Conservation (phyloP, 2,329 filamentous ascomycete species). For the Pestalotiopsis sp. region DNA sequence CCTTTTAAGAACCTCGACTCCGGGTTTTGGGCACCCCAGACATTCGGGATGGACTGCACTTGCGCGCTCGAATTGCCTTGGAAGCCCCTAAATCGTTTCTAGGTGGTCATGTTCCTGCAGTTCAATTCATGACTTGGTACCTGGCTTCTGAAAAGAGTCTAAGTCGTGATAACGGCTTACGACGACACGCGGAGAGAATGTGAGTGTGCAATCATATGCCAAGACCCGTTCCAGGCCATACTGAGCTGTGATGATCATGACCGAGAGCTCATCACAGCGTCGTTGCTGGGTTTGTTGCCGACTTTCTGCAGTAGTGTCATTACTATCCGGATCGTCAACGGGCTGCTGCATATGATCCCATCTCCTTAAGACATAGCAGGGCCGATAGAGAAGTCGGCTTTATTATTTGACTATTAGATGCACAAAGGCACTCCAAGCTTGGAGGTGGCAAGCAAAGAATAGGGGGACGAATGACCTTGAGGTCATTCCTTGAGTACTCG, state of each 20-base stretch:
- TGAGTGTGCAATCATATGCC: not conserved
- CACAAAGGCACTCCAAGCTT: too few relatives aligned
- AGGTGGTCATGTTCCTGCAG: not conserved
- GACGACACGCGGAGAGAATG: not conserved
- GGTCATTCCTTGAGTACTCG: too few relatives aligned
- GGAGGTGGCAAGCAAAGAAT: too few relatives aligned
- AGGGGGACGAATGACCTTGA: too few relatives aligned
- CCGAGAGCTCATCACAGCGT: too few relatives aligned
- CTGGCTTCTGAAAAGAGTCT: not conserved
- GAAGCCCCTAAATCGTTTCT: not conserved
- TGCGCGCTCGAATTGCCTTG: not conserved
- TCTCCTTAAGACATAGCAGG: too few relatives aligned
- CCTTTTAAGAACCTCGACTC: not conserved
- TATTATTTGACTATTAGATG: too few relatives aligned
- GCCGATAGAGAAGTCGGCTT: too few relatives aligned
- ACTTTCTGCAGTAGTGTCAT: not conserved
- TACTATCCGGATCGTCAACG: too few relatives aligned
- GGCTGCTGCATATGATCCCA: too few relatives aligned
- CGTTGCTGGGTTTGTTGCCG: not conserved
- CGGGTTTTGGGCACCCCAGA: not conserved
- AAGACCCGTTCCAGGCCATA: not conserved
- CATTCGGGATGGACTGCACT: not conserved
- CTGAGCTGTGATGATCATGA: not conserved
- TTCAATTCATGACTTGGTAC: not conserved
- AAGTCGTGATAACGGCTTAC: not conserved